phyloP scores from a whole-genome alignment of 495 filamentous ascomycete genomes.

The Thermothielavioides terrestris region DNA sequence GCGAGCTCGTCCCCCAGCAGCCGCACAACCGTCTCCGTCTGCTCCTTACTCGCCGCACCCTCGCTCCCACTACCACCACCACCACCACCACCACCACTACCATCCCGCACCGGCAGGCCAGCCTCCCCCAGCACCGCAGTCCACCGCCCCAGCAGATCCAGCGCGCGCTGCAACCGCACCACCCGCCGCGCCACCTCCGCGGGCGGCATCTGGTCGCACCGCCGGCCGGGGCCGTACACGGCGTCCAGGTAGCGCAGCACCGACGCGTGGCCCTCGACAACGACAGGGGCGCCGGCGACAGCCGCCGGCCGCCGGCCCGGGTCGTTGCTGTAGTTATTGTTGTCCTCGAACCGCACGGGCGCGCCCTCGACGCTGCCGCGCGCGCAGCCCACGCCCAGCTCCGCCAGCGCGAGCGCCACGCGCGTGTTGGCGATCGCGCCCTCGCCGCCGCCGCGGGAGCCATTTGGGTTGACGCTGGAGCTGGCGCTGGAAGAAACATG shows the following conservation, averaged over 20 bases:
- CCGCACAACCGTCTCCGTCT: background rate
- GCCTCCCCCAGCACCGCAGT: slow-evolving; percentile 6
- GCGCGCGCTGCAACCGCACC: slow-evolving; percentile 30
- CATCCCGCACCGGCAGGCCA: slow-evolving; percentile 7
- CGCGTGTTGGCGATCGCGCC: slow-evolving; percentile 50
- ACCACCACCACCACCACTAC: no score
- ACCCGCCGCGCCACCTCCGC: slow-evolving; percentile 30
- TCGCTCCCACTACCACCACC: no score
- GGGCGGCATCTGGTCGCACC: slow-evolving; percentile 23
- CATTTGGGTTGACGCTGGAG: no score
- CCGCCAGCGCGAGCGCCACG: slow-evolving; percentile 48
- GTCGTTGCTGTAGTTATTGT: no score
- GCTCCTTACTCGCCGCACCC: background rate
- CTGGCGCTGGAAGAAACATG: no score
- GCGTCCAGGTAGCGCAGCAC: slow-evolving; percentile 51
- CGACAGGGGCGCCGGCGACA: no score
- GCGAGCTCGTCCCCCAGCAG: slow-evolving; percentile 9
- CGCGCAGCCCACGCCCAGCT: slow-evolving; percentile 50
- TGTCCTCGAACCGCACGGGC: slow-evolving; percentile 46
- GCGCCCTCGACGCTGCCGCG: slow-evolving; percentile 34
- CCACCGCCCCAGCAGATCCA: slow-evolving; percentile 33
- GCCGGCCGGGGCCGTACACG: slow-evolving; percentile 29
- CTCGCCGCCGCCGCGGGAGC: no score
- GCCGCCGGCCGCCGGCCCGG: no score
- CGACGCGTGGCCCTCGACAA: slow-evolving; percentile 37